Evolutionary conservation across 345 rosid species (phyloP).

Genomic region (Gossypium stocksii): DNA sequence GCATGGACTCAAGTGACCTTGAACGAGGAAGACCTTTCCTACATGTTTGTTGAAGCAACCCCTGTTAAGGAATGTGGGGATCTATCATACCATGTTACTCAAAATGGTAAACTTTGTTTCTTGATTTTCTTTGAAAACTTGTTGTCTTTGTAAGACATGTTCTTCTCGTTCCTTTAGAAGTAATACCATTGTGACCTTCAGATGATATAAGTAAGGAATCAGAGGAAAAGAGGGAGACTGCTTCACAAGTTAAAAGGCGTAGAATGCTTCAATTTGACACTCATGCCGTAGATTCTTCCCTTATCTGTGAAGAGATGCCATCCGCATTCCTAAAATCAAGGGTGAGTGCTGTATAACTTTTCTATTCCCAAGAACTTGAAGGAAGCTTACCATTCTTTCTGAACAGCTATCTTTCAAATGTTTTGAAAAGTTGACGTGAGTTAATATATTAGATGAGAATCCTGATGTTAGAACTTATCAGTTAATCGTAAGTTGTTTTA

Average conservation of each 20-base stretch:
- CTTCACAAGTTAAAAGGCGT: slow-evolving; percentile 73
- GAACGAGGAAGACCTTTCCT: slow-evolving; percentile 76
- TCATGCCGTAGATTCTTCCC: slow-evolving; percentile 42
- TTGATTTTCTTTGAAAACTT: background rate
- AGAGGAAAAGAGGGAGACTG: slow-evolving; percentile 46
- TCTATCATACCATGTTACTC: slow-evolving; percentile 47
- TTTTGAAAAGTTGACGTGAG: background rate
- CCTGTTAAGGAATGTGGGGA: slow-evolving; percentile 86
- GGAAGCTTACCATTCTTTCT: background rate
- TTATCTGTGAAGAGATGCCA: slow-evolving; percentile 57
- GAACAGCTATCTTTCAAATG: background rate
- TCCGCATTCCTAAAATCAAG: slow-evolving; percentile 69
- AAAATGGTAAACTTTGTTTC: slow-evolving; percentile 32
- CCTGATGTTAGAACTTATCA: background rate
- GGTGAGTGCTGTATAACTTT: slow-evolving; percentile 32
- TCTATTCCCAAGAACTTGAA: background rate
- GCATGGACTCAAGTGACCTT: slow-evolving; percentile 50
- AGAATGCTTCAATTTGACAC: slow-evolving; percentile 83
- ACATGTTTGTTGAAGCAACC: slow-evolving; percentile 75
- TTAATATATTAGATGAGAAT: background rate
- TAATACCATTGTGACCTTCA: slow-evolving; percentile 20
- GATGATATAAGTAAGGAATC: slow-evolving; percentile 47
- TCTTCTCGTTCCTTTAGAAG: slow-evolving; percentile 15
- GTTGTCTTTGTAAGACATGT: background rate
- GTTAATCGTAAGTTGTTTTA: background rate